These are phyloP conservation scores for Scleroderma citrinum DNA, from an alignment of 768 basidiomycete species.

Conservation along the genomic window DNA sequence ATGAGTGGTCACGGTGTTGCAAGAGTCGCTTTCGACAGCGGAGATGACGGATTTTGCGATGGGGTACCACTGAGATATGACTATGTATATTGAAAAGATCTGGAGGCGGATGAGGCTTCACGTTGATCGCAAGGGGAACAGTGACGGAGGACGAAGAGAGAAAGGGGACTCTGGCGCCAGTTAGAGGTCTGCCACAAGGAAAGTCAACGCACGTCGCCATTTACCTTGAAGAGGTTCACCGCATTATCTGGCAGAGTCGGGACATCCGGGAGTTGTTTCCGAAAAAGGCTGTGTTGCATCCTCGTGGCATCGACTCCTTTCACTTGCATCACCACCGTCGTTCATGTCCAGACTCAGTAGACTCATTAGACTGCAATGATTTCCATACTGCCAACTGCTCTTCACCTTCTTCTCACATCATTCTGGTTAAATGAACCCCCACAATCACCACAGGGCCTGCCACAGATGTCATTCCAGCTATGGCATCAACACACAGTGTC, in stretches of 20 bases:
- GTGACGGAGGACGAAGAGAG: slow-evolving; percentile 48
- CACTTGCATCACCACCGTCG: neutral
- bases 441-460: slow-evolving; percentile 24
- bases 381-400: slow-evolving; percentile 31
- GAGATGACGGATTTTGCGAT: slow-evolving; percentile 24
- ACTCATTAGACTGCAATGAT: slow-evolving; percentile 11
- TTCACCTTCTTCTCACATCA: slow-evolving; percentile 38
- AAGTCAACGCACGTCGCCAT: too few relatives aligned
- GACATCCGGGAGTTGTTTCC: too few relatives aligned
- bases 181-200: slow-evolving; percentile 31
- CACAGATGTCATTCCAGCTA: slow-evolving; percentile 50
- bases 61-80: slow-evolving; percentile 25
- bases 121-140: slow-evolving; percentile 44
- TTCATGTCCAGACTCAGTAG: neutral
- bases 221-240: too few relatives aligned
- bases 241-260: too few relatives aligned
- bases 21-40: slow-evolving; percentile 26
- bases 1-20: slow-evolving; percentile 22
- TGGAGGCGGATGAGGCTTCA: slow-evolving; percentile 36
- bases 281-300: too few relatives aligned
- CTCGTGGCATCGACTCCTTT: too few relatives aligned
- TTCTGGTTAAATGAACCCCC: slow-evolving; percentile 28
- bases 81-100: slow-evolving; percentile 30
- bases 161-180: slow-evolving; percentile 42
- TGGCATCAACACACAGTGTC: slow-evolving; percentile 60